Percentiles rank a stretch among this genome's conserved stretches.
These are phyloP conservation scores for Pezicula neosporulosa DNA, from an alignment of 2,329 filamentous ascomycete genomes.

Conservation along the genomic window DNA sequence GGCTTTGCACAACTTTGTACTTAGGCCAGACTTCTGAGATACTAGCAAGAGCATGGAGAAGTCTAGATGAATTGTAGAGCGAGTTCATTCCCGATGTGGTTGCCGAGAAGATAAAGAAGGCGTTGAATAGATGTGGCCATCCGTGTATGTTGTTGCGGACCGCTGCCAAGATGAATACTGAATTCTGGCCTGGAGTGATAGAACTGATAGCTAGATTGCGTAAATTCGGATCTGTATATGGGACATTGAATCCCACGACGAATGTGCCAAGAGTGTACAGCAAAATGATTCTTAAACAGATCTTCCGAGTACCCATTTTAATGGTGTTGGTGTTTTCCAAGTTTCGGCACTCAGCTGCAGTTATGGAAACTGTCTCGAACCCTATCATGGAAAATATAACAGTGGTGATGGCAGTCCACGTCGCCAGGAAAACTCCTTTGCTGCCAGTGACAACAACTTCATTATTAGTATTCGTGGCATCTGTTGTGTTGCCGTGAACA, in stretches of 20 bases:
- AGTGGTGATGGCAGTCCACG: slow-evolving; percentile 37
- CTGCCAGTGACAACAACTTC: slow-evolving; percentile 20
- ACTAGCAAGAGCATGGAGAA: slow-evolving; percentile 39
- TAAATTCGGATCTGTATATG: slow-evolving; percentile 31
- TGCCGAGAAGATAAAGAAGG: slow-evolving; percentile 41
- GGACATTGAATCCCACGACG: slow-evolving; percentile 38
- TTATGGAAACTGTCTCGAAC: slow-evolving; percentile 39
- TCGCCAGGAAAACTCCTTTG: slow-evolving; percentile 28
- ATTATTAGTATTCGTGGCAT: slow-evolving; percentile 11
- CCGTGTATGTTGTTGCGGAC: slow-evolving; percentile 34
- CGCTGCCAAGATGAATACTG: slow-evolving; percentile 36
- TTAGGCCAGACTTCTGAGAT: slow-evolving; percentile 36
- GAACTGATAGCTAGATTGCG: slow-evolving; percentile 7
- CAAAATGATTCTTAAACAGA: slow-evolving; percentile 38
- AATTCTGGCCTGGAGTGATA: slow-evolving; percentile 27
- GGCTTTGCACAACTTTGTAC: slow-evolving; percentile 26
- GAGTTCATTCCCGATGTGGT: slow-evolving; percentile 38
- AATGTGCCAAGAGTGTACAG: slow-evolving; percentile 39
- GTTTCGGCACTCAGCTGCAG: slow-evolving; percentile 39
- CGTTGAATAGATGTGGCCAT: slow-evolving; percentile 39
- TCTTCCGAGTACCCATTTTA: slow-evolving; percentile 40
- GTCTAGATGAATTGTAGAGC: slow-evolving; percentile 37
- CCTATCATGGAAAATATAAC: slow-evolving; percentile 40
- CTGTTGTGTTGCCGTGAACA: slow-evolving; percentile 9
- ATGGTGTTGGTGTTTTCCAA: slow-evolving; percentile 37